Base-by-base conservation (phyloP, 2,329 filamentous ascomycete genomes). In the Fragosphaeria purpurea region DNA sequence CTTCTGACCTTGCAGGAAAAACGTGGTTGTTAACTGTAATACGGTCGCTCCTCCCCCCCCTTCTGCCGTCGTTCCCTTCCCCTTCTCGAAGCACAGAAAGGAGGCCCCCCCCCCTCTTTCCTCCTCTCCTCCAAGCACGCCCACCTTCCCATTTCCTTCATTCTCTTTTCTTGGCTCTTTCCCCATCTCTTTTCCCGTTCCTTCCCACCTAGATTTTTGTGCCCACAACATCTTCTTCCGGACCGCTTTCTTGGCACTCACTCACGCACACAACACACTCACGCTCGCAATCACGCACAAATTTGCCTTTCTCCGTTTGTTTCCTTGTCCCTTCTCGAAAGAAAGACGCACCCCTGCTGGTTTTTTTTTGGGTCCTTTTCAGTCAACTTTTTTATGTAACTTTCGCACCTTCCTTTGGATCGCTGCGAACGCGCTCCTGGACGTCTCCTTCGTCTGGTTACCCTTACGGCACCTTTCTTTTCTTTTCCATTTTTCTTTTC, bases 61-160 rank as follows among this genome's bases (percentile, higher is more conserved):
- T 33, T 34, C 39, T 49, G 46, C 53, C 44, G 44, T 48, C 48
- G 48, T 55, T 55, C 53, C 51, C 52, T 53, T 31, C 42, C 44
- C 53, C 52, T 56, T 56, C 54, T 56, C 50, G 54, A 56, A 54
- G 52, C 51, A 44, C 31, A 42, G 38, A 41, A 44, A 44, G 42
- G 6, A 22, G n/a, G 6, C 7, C 35, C 13, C 39, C 38, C n/a
- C 6, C 31, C 12, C 32, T 31, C 37, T 4, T 43, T 31, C 44
- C 35, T 40, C 5, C 38, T 31, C 12, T 52, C 32, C 22, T 22
- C 22, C 22, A 22, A 22, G 22, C 22, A 22, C 22, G 22, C 22
- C 22, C 22, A 22, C 22, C 22, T 22, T 22, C 22, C 22, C 22
- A 22, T 41, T 47, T 39, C 39, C 44, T 43, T 45, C 33, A 41